phyloP scores from a whole-genome alignment of 129 eudicot species.

The Centella asiatica region DNA sequence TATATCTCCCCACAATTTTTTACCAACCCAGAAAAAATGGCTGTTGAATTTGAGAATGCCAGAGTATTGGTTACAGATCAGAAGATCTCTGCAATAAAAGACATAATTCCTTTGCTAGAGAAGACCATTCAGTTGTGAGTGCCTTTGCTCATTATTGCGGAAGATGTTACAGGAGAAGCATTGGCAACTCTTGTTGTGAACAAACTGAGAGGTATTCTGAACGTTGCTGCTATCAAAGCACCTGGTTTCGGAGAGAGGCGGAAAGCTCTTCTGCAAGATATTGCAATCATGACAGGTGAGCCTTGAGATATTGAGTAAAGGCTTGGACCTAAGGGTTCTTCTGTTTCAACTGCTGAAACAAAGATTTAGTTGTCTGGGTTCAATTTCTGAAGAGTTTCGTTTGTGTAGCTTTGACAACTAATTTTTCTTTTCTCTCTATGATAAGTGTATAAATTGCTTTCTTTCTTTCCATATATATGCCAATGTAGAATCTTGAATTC shows the following conservation, averaged over 20 bases:
- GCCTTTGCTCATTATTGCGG: conserved; percentile 57
- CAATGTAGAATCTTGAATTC: no score
- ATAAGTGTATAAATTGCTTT: no score
- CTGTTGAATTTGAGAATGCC: conserved; percentile 73
- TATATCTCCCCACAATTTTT: conserved; percentile 78
- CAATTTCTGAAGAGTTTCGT: no score
- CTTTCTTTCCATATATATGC: no score
- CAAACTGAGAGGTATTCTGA: conserved; percentile 55
- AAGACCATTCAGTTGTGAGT: conserved; percentile 59
- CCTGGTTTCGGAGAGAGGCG: conserved; percentile 71
- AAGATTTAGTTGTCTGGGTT: no score
- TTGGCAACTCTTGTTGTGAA: conserved; percentile 69
- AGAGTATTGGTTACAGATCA: conserved; percentile 64
- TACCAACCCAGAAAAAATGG: conserved; percentile 57
- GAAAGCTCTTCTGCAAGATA: conserved; percentile 69
- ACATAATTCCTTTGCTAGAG: conserved; percentile 62
- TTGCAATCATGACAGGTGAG: conserved; percentile 56
- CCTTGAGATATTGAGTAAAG: not conserved
- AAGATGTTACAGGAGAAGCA: conserved; percentile 67
- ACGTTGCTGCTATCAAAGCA: conserved; percentile 74
- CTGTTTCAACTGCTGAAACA: no score
- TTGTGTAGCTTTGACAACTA: no score
- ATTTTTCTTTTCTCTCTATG: no score
- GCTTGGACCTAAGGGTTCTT: not conserved
- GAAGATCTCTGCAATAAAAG: conserved; percentile 68